Base-by-base conservation (phyloP, 2,329 filamentous ascomycete species). In the Fusarium fujikuroi region DNA sequence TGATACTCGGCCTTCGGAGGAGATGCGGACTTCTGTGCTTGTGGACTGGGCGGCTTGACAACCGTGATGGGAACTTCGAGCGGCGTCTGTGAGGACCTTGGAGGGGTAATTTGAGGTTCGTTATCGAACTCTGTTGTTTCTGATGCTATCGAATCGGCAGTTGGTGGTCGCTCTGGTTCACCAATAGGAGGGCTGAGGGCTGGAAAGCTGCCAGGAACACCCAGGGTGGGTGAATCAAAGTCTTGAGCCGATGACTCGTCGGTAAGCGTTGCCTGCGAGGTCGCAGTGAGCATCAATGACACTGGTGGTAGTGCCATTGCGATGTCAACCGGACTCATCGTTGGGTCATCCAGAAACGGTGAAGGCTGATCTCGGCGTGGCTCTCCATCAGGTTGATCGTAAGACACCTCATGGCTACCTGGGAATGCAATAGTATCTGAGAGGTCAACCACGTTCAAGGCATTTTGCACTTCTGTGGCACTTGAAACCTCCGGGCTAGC, bases 91-190 rank as follows among this genome's bases (percentile, higher is more conserved):
- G 82, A 79, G 47, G 81, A 83, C 21, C 83, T 75, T 2, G 86
- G 83, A 3, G 87, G 82, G 50, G 90, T 88, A 3, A 87, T 89
- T 78, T 94, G 92, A 28, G 90, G 87, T 74, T 94, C 92, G n/a
- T 86, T 87, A 73, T 95, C 93, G 74, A 94, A 93, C 75, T 93
- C 91, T 1, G 92, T 94, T 12, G 87, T 87, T 46, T 86, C 86
- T n/a, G 90, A 91, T 10, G 82, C 83, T 52, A 83, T 83, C 10
- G 92, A 92, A 19, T 89, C 78, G 7, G 91, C 88, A 21, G 91
- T 92, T 37, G 81, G 81, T 4, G 90, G 90, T 37, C 83, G 82
- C 47, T 88, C 84, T 36, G 90, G 86, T 18, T 80, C 77, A 25
- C 83, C 81, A 15, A 80, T 71, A 5, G 80, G 77, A 50, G 83